Evolutionary conservation across 768 basidiomycete species (phyloP).

Genomic region (Mrakia frigida): DNA sequence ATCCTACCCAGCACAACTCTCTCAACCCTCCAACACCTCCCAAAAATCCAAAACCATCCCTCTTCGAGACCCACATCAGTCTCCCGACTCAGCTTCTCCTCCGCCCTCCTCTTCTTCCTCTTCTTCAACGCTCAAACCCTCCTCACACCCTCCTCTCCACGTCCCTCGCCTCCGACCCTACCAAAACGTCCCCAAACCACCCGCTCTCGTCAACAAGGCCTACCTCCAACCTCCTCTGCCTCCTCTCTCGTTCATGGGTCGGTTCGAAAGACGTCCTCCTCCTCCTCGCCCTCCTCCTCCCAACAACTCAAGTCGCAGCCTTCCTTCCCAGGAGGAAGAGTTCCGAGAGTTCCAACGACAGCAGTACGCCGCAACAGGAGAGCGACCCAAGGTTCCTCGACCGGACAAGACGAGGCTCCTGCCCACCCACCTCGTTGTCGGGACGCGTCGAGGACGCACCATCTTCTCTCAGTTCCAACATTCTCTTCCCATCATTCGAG

Average conservation of each 20-base stretch:
- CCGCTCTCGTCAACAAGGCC: constrained; percentile 1
- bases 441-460: constrained; percentile 1
- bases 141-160: neutral
- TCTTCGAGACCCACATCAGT: neutral
- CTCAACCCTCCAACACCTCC: no score
- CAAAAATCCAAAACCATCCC: neutral
- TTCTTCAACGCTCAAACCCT: neutral
- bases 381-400: neutral
- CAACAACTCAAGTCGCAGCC: neutral
- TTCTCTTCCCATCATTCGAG: neutral
- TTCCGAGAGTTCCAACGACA: neutral
- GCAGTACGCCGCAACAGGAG: neutral
- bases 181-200: neutral
- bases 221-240: neutral
- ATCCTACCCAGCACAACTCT: no score
- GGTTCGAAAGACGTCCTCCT: no score
- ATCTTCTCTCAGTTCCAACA: neutral
- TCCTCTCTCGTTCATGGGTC: neutral
- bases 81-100: neutral
- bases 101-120: neutral
- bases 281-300: no score
- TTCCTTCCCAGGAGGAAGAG: neutral
- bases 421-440: neutral
- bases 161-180: neutral
- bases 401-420: neutral